These are phyloP conservation scores for Nothophytophthora sp. DNA, from an alignment of 352 stramenopile species.

Conservation along the genomic window DNA sequence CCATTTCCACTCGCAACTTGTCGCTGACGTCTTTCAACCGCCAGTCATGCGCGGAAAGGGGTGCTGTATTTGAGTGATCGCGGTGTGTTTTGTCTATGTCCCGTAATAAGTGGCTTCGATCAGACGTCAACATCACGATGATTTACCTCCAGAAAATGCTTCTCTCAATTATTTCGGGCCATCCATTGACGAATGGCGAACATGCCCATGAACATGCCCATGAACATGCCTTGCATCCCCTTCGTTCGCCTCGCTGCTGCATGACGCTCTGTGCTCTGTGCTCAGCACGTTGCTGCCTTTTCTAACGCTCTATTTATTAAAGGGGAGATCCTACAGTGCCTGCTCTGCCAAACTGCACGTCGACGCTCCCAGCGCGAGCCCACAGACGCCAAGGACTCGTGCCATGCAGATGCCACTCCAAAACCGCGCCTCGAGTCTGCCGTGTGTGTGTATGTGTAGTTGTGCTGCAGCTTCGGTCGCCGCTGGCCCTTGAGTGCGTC, in stretches of 20 bases:
- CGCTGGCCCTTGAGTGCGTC: conserved; percentile 3
- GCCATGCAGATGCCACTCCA: conserved; percentile 14
- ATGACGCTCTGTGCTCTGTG: conserved; percentile 1
- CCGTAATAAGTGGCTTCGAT: no score
- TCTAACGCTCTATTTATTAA: conserved; percentile 45
- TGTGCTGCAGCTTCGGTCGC: conserved; percentile 21
- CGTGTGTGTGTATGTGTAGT: conserved; percentile 17
- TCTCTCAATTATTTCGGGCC: not conserved
- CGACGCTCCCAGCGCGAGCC: no score
- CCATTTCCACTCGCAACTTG: no score
- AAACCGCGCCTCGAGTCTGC: conserved; percentile 17
- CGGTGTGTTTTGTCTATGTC: no score
- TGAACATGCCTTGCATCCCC: no score
- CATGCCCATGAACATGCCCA: not conserved
- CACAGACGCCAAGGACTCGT: not conserved
- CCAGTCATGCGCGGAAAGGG: not conserved
- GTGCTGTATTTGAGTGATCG: no score
- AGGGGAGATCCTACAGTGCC: conserved; percentile 12
- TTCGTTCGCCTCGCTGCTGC: not conserved
- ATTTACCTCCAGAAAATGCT: no score
- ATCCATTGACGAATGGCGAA: conserved; percentile 10
- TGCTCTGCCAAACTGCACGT: conserved; percentile 6
- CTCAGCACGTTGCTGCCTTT: conserved; percentile 17
- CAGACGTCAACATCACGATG: no score
- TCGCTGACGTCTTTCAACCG: not conserved